phyloP scores from a whole-genome alignment of 352 stramenopile genomes.

The Globisporangium rhizosaccharum region DNA sequence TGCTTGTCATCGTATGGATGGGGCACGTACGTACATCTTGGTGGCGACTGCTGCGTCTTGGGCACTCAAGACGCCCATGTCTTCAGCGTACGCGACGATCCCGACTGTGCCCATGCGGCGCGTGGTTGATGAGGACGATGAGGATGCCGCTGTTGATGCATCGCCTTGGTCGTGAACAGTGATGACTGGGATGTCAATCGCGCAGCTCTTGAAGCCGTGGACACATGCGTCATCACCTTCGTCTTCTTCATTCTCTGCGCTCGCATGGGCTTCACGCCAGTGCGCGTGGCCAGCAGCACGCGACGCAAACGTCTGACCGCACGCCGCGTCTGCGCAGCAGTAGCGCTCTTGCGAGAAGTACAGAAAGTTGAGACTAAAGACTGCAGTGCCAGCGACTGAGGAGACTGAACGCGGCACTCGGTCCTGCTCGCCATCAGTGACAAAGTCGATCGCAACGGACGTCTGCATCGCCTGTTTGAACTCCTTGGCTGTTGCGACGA shows the following conservation, averaged over 20 bases:
- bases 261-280: slow-evolving; percentile 27
- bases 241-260: not conserved
- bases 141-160: not conserved
- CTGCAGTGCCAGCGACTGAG: slow-evolving; percentile 22
- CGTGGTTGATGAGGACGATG: not conserved
- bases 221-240: not conserved
- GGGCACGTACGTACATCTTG: slow-evolving; percentile 8
- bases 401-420: not conserved
- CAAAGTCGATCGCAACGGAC: slow-evolving; percentile 36
- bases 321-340: slow-evolving; percentile 32
- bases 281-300: slow-evolving; percentile 25
- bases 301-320: slow-evolving; percentile 27
- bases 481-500: slow-evolving; percentile 22
- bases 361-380: slow-evolving; percentile 75
- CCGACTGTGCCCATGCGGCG: slow-evolving; percentile 22
- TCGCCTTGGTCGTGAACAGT: not conserved
- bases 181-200: slow-evolving; percentile 54
- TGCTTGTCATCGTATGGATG: not conserved
- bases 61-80: slow-evolving; percentile 20
- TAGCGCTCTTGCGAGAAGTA: slow-evolving; percentile 54
- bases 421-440: not conserved
- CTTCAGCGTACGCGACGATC: slow-evolving; percentile 35
- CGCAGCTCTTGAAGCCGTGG: slow-evolving; percentile 41
- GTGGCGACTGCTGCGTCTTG: slow-evolving; percentile 3
- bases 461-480: slow-evolving; percentile 49